These are phyloP conservation scores for Geotrichum europaeum DNA, from an alignment of 1,139 yeast genomes.

Conservation along the genomic window DNA sequence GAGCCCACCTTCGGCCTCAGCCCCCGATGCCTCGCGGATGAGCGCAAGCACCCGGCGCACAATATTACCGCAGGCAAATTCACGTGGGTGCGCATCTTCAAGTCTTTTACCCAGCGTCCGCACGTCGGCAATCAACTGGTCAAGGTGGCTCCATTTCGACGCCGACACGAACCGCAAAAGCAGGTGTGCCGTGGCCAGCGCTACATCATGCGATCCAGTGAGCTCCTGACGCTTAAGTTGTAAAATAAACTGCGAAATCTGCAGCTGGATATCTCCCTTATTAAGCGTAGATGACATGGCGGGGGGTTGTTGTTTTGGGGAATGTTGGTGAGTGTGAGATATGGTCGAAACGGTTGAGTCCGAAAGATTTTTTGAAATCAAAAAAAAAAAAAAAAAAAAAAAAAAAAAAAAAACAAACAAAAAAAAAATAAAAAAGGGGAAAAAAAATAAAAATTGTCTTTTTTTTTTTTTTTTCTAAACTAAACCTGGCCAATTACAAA, in stretches of 20 bases:
- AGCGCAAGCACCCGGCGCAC: slow-evolving; percentile 84
- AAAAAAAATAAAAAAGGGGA: too few relatives aligned
- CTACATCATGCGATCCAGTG: slow-evolving; percentile 68
- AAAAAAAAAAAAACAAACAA: not conserved
- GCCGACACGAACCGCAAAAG: slow-evolving; percentile 85
- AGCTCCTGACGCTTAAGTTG: slow-evolving; percentile 65
- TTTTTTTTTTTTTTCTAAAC: too few relatives aligned
- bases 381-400: not conserved
- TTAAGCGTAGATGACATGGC: slow-evolving; percentile 6
- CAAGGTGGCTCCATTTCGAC: slow-evolving; percentile 77
- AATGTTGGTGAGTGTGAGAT: not conserved
- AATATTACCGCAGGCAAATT: slow-evolving; percentile 83
- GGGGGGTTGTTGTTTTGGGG: not conserved
- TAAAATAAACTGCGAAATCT: slow-evolving; percentile 14
- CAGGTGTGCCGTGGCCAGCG: slow-evolving; percentile 80
- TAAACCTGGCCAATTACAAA: too few relatives aligned
- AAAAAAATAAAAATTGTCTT: too few relatives aligned
- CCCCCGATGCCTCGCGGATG: slow-evolving; percentile 65
- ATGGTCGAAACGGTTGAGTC: not conserved
- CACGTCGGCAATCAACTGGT: slow-evolving; percentile 64
- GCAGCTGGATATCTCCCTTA: slow-evolving; percentile 15
- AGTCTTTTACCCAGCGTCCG: slow-evolving; percentile 42
- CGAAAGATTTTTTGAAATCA: not conserved
- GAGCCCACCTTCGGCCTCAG: slow-evolving; percentile 46
- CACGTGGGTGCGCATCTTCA: slow-evolving; percentile 44